These are phyloP conservation scores for Danielia reshetovae DNA, from an alignment of 805 yeast species.

Conservation along the genomic window DNA sequence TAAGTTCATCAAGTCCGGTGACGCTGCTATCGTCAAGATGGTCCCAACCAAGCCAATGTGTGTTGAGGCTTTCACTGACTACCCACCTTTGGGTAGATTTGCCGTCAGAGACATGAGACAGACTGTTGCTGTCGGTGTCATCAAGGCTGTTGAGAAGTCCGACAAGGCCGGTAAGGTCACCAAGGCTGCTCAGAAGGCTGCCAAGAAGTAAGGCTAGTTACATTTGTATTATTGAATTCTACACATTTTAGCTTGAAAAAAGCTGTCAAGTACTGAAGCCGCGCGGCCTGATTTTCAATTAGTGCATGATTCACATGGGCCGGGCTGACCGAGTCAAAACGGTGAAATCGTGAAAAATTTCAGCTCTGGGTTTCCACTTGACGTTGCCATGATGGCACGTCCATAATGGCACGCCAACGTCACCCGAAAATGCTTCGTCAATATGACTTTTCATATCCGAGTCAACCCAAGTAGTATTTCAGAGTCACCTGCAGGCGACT, in stretches of 20 bases:
- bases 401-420: too few species aligned
- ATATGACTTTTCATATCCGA: too few species aligned
- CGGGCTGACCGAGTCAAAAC: too few species aligned
- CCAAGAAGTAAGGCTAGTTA: slow-evolving; percentile 52
- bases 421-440: too few species aligned
- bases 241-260: neutral
- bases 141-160: slow-evolving; percentile 89
- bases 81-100: slow-evolving; percentile 45
- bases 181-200: slow-evolving; percentile 90
- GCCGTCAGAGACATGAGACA: slow-evolving; percentile 99
- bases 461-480: too few species aligned
- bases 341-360: too few species aligned
- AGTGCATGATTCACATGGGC: too few species aligned
- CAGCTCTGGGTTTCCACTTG: too few species aligned
- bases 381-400: too few species aligned
- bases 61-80: slow-evolving; percentile 43
- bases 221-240: slow-evolving; percentile 3
- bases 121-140: slow-evolving; percentile 99
- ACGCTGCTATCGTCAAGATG: slow-evolving; percentile 40
- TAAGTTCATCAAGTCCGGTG: slow-evolving; percentile 37
- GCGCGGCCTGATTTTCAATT: too few species aligned
- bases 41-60: slow-evolving; percentile 43
- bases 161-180: slow-evolving; percentile 90
- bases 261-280: neutral
- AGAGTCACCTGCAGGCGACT: too few species aligned